Evolutionary conservation across 306 rosid species (phyloP).

Genomic region (Cicer pinnatifidum): DNA sequence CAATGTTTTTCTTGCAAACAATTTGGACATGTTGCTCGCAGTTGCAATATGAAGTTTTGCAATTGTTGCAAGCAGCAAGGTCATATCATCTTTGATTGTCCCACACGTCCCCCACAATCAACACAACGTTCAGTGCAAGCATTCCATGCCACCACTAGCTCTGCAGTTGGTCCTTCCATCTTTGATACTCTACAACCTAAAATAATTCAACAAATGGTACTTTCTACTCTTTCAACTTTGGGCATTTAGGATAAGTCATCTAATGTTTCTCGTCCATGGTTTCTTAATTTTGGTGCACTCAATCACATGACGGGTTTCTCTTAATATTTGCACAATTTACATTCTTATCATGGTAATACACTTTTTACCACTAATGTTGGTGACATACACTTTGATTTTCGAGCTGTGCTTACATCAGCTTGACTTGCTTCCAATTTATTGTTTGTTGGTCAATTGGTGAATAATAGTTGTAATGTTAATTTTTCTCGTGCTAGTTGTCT

Average conservation of each 20-base stretch:
- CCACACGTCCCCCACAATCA: background rate
- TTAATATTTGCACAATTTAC: background rate
- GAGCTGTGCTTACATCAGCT: too few relatives aligned
- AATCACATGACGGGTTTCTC: background rate
- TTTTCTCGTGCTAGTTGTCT: background rate
- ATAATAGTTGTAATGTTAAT: background rate
- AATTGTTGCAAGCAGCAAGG: too few relatives aligned
- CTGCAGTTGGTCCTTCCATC: too few relatives aligned
- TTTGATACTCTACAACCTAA: too few relatives aligned
- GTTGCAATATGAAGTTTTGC: too few relatives aligned
- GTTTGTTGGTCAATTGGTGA: background rate
- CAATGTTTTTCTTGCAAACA: background rate
- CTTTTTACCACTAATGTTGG: too few relatives aligned
- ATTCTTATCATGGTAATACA: background rate
- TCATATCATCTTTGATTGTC: too few relatives aligned
- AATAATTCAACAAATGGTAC: background rate
- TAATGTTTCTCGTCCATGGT: background rate
- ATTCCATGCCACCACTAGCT: too few relatives aligned
- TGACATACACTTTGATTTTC: too few relatives aligned
- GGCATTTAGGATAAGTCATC: background rate
- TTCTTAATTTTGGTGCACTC: background rate
- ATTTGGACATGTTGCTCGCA: too few relatives aligned
- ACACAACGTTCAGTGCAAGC: too few relatives aligned
- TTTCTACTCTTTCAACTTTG: background rate
- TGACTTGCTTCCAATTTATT: too few relatives aligned